Evolutionary conservation across 805 yeast genomes (phyloP).

Genomic region (Candida endomychidarum): DNA sequence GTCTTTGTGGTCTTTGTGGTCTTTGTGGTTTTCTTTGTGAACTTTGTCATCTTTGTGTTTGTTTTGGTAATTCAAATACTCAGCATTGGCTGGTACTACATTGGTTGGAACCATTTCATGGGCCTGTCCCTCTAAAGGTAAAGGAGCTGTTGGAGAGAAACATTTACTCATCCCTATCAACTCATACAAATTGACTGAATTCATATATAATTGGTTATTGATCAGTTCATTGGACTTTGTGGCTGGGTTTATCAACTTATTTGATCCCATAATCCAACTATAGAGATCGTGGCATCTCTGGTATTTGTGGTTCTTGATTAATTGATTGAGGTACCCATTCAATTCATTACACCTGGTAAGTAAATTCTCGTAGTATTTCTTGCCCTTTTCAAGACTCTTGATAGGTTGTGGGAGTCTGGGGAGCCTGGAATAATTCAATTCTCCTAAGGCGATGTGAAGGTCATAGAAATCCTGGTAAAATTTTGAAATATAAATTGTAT

Average conservation of each 20-base stretch:
- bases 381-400: conserved; percentile 14
- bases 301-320: conserved; percentile 22
- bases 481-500: conserved; percentile 26
- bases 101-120: conserved; percentile 8
- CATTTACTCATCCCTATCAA: conserved; percentile 13
- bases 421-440: conserved; percentile 15
- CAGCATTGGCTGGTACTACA: neutral
- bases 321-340: conserved; percentile 24
- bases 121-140: conserved; percentile 15
- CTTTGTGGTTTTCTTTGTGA: neutral
- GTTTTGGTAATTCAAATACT: too few relatives aligned
- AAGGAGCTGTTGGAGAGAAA: conserved; percentile 25
- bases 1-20: neutral
- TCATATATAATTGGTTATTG: conserved; percentile 20
- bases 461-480: conserved; percentile 38
- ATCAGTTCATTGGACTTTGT: conserved; percentile 19
- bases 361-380: conserved; percentile 17
- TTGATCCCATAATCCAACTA: conserved; percentile 9
- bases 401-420: conserved; percentile 35
- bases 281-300: conserved; percentile 27
- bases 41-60: neutral
- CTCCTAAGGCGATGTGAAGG: conserved; percentile 24
- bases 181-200: conserved; percentile 20
- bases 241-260: conserved; percentile 12
- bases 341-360: conserved; percentile 24